phyloP scores from a whole-genome alignment of 2,329 filamentous ascomycete genomes.

The Arachnomyces sp. region DNA sequence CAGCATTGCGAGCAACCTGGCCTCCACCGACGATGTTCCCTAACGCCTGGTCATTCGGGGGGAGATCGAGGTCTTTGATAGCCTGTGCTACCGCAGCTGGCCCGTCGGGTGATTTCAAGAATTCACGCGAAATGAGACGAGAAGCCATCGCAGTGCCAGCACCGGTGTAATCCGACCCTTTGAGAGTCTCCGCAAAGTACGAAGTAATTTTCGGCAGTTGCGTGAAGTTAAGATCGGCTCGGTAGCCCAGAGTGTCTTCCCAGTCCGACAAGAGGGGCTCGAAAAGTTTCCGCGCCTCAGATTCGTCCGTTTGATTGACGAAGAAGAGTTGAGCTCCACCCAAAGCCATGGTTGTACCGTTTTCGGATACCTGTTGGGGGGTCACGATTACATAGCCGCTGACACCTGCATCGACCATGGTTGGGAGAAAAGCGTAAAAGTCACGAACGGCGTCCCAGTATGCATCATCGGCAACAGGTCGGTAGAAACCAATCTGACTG shows the following conservation, averaged over 20 bases:
- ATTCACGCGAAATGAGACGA: conserved; percentile 25
- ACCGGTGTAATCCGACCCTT: conserved; percentile 18
- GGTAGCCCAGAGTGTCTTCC: conserved; percentile 5
- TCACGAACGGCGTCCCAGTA: conserved; percentile 19
- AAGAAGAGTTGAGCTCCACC: conserved; percentile 14
- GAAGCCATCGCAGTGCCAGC: conserved; percentile 19
- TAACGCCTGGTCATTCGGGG: conserved; percentile 11
- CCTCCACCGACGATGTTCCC: conserved; percentile 28
- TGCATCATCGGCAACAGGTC: background rate
- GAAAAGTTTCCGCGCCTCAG: conserved; percentile 13
- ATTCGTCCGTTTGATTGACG: conserved; percentile 17
- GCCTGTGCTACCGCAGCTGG: conserved; percentile 27
- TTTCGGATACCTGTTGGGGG: conserved; percentile 18
- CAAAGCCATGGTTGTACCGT: conserved; percentile 21
- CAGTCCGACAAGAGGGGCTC: conserved; percentile 14
- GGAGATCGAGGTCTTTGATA: conserved; percentile 19
- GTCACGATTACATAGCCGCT: conserved; percentile 31
- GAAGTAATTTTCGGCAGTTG: no score
- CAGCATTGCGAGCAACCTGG: conserved; percentile 26
- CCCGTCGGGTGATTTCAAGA: conserved; percentile 20
- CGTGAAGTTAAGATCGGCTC: no score
- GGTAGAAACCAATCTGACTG: no score
- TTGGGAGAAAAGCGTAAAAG: conserved; percentile 35
- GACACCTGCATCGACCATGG: conserved; percentile 38
- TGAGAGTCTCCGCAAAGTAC: conserved; percentile 1